Evolutionary conservation across 2,329 filamentous ascomycete genomes (phyloP), one percentile per base, ranked within the genome.

Genomic region (Monosporascus sp.): DNA sequence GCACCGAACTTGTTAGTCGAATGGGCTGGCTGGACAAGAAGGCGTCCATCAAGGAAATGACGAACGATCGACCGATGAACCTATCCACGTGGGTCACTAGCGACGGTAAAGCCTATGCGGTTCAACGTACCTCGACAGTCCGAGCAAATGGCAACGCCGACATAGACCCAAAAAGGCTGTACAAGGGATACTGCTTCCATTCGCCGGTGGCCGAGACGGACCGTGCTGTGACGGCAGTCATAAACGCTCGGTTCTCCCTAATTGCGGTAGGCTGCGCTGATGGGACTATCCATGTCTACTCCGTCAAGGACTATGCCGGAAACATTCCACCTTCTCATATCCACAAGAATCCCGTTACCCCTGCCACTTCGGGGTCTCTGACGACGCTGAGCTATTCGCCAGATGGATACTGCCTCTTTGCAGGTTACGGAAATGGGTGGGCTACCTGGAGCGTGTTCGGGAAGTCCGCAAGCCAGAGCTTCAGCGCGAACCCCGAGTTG

Each of bases 401-500:
- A 0, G 94, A 99, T 69, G 94, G 94, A 19, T 97, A 97, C 69
- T 96, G 92, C 68, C 80, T 99, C 8, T 97, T 99, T 71, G 91
- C 88, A 44, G 94, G 93, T 1, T 97, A 93, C 66, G 87, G 94
- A 64, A 85, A 87, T 54, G 95, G 94, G 1, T 99, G 94, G 94
- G 88, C 90, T 5, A 93, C 86, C 47, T 99, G 93, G 93, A 97
- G 93, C 68, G 94, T 97, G 38, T 99, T 96, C 71, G 94, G 94
- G 36, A 97, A 96, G 70, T 81, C 87, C 2, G 87, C 91, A 16
- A 91, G 88, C 52, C 90, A 85, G 61, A 96, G 90, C 66, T 97
- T 97, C 68, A 79, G 81, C 7, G 79, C 83, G 14, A 89, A 96
- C 62, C 75, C 77, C 26, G 71, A 74, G 2, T 76, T 91, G 38